Evolutionary conservation across 1,284 basidiomycete species (phyloP), one percentile per base, ranked within the genome.

Genomic region (Marasmius oreades): DNA sequence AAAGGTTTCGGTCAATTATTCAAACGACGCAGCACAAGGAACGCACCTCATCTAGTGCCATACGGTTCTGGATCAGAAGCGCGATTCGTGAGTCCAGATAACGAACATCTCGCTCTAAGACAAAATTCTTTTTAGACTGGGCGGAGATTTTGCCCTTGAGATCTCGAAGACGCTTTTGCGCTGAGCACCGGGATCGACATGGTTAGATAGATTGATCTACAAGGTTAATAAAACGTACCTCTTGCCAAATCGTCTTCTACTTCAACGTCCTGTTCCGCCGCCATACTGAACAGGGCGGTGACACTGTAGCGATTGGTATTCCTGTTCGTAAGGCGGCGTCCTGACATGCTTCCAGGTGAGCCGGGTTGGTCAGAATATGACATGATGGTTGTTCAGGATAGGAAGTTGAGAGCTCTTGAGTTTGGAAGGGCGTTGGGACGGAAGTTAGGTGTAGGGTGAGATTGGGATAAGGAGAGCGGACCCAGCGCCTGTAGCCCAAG

Each of bases 111-210:
- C 96, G 86, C 71, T 99, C 96, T 28, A 99, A 83, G 26, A 99
- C 94, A 69, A 99, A 99, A 76, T 99, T 99, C 82, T 96, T 98
- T 81, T 99, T 99, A 54, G 93, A 96, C 76, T 99, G 97, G 0
- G 93, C 89, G 22, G 95, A 98, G 63, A 99, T 99, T 66, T 94
- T 91, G n/a, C 89, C 84, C 76, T 99, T 99, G 64, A 99, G 82
- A 65, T 98, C 95, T 33, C 97, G 82, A 46, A 99, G 77, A 47
- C 94, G 90, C 73, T 96, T 97, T 78, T 98, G 96, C 39, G 96
- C 97, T 91, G 20, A 23, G 51, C 48, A 23, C 46, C 46, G 23
- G 43, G 10, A 43, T 18, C 51, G 34, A 47, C 22, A 55, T 28
- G 33, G 11, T 53, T 54, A 28, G 34, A 26, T 43, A 37, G 14